Evolutionary conservation across 1,139 yeast genomes (phyloP), one percentile per base, ranked within the genome.

Genomic region (Protomyces gravidus): DNA sequence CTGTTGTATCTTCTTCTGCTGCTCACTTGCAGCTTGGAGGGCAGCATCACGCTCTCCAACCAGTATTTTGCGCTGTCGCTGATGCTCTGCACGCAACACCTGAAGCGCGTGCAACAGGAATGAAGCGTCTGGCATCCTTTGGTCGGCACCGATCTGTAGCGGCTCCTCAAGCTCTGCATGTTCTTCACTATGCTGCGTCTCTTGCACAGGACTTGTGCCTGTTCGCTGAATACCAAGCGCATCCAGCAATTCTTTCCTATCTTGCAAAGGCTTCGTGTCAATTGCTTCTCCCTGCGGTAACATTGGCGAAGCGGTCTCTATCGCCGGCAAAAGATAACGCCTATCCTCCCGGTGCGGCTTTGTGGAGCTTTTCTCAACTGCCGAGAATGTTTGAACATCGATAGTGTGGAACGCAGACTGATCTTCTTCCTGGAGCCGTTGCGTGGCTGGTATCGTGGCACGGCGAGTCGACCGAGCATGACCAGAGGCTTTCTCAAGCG

Each of bases 101-200:
- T 23, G 17, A 26, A 50, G 27, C 15, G 55, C 55, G 19, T 50
- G 45, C 36, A 50, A 6, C 28, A 50, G 17, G 21, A 36, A 36
- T 19, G 42, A 19, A 36, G 42, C 42, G 9, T 36, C 42, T 15
- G 42, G 42, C 42, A 36, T 36, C 42, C 17, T 36, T n/a, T 36
- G 23, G 1, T 15, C 17, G 7, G 42, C 19, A 5, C 7, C 21
- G 11, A 15, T 7, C n/a, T 9, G 40, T 9, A 9, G 15, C 11
- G 36, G 36, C 15, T 5, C 36, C 3, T 5, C n/a, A 15, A 30
- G 15, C 36, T 30, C 36, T 17, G 23, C 42, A 13, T 1, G 21
- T 15, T 15, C 11, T 2, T 5, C 19, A 5, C 19, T 17, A 11
- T 17, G 23, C 9, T 36, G 21, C 1, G 5, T 36, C 13, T 13